These are phyloP conservation scores for Stagonosporopsis cucurbitacearum DNA, from an alignment of 2,329 filamentous ascomycete species.

Conservation along the genomic window DNA sequence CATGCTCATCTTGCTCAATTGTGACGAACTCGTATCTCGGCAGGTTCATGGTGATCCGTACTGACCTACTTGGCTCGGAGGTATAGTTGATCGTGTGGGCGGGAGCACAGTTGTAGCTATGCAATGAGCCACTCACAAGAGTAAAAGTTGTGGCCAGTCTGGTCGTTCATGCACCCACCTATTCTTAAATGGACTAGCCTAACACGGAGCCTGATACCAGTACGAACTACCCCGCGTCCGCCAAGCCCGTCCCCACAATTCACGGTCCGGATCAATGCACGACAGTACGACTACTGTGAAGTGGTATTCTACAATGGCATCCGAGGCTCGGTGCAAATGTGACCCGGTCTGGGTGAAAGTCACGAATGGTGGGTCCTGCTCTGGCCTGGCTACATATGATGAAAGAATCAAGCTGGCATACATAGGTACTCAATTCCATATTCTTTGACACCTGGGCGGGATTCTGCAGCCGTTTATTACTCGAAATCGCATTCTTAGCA, in stretches of 20 bases:
- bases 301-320: background rate
- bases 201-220: background rate
- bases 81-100: background rate
- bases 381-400: background rate
- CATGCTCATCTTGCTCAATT: background rate
- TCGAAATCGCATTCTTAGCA: background rate
- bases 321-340: background rate
- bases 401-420: background rate
- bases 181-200: background rate
- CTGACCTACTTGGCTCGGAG: background rate
- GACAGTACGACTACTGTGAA: background rate
- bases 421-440: too few relatives aligned
- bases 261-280: background rate
- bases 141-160: background rate
- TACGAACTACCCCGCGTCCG: background rate
- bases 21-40: background rate
- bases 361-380: background rate
- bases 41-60: background rate
- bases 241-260: conserved; percentile 11
- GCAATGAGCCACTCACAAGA: background rate
- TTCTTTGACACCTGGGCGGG: background rate
- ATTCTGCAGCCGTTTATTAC: background rate
- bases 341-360: background rate
- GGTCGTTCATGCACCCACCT: too few relatives aligned
- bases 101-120: background rate